A percentile compares a stretch with the other conserved stretches of the same genome.
Conservation (phyloP, 441 rosid genomes). For the Gossypium laxum region DNA sequence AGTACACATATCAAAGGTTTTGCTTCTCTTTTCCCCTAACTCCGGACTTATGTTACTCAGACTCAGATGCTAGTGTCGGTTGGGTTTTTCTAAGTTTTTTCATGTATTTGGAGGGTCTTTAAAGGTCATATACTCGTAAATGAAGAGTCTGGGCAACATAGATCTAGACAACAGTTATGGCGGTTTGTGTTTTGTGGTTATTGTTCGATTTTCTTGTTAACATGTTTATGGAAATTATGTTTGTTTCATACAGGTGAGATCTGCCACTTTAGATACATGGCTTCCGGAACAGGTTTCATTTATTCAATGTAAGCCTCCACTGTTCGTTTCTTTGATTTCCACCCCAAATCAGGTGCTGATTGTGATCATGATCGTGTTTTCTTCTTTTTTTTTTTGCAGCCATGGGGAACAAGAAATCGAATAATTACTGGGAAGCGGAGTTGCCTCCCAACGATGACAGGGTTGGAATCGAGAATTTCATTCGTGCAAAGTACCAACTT, state of each 20-base stretch:
- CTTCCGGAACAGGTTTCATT: constrained; percentile 74
- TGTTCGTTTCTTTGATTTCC: background rate
- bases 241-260: constrained; percentile 45
- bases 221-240: background rate
- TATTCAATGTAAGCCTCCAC: constrained; percentile 47
- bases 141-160: too few species aligned
- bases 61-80: too few species aligned
- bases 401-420: constrained; percentile 66
- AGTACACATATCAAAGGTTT: constrained; percentile 71
- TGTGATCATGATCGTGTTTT: background rate
- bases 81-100: too few species aligned
- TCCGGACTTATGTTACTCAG: background rate
- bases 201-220: background rate
- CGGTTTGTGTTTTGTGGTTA: background rate
- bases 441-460: constrained; percentile 58
- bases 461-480: constrained; percentile 64
- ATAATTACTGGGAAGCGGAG: constrained; percentile 77
- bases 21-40: background rate
- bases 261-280: constrained; percentile 78
- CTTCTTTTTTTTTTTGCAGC: constrained; percentile 31
- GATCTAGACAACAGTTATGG: background rate
- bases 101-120: too few species aligned
- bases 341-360: constrained; percentile 2
- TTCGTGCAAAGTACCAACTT: constrained; percentile 61
- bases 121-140: too few species aligned